Base-by-base conservation (phyloP, 345 rosid species). In the Camelina sativa region DNA sequence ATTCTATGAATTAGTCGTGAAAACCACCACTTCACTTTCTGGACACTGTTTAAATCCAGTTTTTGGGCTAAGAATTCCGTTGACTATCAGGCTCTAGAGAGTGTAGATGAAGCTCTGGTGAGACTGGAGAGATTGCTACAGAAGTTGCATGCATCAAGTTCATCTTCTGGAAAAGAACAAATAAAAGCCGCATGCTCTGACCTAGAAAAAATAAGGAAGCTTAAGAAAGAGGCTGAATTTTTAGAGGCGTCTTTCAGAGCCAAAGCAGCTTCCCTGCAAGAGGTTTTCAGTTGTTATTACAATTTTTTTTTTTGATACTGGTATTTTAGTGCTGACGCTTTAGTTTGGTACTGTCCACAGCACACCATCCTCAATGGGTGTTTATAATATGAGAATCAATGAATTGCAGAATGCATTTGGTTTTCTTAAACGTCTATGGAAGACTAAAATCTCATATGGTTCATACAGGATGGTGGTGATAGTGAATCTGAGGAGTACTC, bases 161-260 rank as follows among this genome's bases (percentile, higher is more conserved):
- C 98, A 62, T 77, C 74, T 72, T 84, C 93, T 69, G 92, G 97
- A 79, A 95, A 89, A 76, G 96, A 90, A 81, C 87, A 92, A 78
- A 63, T 95, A 77, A 82, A 90, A 82, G 97, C 96, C 54, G 99
- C 99, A 68, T 90, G 98, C 82, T 92, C 92, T 74, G 96, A 95
- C 84, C 97, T 95, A 65, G 96, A 90, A 83, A 95, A 84, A 70
- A 90, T 95, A 76, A 85, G 99, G 83, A 95, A 89, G 84, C 97
- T 95, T 22, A 95, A 92, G 87, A 92, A 90, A 81, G 99, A 95
- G 87, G 96, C 98, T 75, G 99, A 89, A 75, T 92, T 95, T 87
- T 85, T 95, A 50, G 98, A 95, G 82, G 99, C 88, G 62, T 95
- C 99, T 80, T 90, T 89, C 82, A 85, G 98, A 78, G 97, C 92